phyloP scores from a whole-genome alignment of 306 rosid species.

The Prunus campanulata region DNA sequence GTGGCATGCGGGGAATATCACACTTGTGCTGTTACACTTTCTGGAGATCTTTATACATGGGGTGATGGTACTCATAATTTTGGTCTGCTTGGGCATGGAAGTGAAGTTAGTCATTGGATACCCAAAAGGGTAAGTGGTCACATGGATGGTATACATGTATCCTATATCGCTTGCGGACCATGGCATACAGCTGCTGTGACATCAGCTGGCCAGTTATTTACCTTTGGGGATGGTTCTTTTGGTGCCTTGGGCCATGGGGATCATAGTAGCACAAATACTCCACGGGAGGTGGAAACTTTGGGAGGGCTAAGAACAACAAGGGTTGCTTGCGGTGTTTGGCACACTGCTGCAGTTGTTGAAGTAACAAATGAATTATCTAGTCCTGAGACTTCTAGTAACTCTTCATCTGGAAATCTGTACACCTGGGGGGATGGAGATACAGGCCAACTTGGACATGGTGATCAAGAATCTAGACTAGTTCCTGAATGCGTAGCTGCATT shows the following conservation, averaged over 20 bases:
- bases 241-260: slow-evolving; percentile 98
- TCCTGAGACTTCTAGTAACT: slow-evolving; percentile 43
- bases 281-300: slow-evolving; percentile 76
- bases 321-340: slow-evolving; percentile 98
- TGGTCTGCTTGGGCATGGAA: slow-evolving; percentile 87
- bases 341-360: slow-evolving; percentile 90
- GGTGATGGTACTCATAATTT: slow-evolving; percentile 75
- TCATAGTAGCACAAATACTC: slow-evolving; percentile 55
- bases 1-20: slow-evolving; percentile 97
- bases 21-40: slow-evolving; percentile 82
- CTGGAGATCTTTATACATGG: slow-evolving; percentile 97
- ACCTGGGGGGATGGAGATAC: slow-evolving; percentile 99
- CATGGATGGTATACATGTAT: slow-evolving; percentile 68
- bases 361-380: slow-evolving; percentile 38
- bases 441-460: slow-evolving; percentile 79
- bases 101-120: slow-evolving; percentile 79
- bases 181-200: slow-evolving; percentile 95
- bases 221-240: slow-evolving; percentile 98
- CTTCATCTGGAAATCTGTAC: slow-evolving; percentile 63
- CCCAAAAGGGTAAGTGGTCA: slow-evolving; percentile 76
- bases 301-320: slow-evolving; percentile 64
- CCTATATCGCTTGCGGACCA: slow-evolving; percentile 86
- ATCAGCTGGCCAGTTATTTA: slow-evolving; percentile 83
- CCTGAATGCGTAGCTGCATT: slow-evolving; percentile 69
- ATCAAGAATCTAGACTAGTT: slow-evolving; percentile 58